Conservation (phyloP, 495 filamentous ascomycete species). For the Collariella sp. region DNA sequence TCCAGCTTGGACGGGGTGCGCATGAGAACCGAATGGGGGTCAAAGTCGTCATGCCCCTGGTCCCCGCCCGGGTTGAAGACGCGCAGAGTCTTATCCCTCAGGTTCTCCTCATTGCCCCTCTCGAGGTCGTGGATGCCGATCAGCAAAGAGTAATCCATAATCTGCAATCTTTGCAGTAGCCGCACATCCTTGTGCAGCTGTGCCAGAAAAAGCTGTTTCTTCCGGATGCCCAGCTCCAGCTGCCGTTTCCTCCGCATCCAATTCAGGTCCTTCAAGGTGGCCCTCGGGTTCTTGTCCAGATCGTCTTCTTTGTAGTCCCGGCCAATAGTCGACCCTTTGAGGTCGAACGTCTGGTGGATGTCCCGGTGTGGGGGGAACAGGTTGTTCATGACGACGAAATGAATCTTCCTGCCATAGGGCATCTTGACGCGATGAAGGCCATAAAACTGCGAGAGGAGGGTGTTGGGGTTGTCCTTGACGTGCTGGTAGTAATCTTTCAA, state of each 20-base stretch:
- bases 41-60: conserved; percentile 41
- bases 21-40: conserved; percentile 57
- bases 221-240: conserved; percentile 77
- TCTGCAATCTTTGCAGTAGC: conserved; percentile 75
- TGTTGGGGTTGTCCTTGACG: conserved; percentile 88
- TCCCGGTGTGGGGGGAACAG: conserved; percentile 95
- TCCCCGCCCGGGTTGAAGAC: conserved; percentile 90
- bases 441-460: conserved; percentile 95
- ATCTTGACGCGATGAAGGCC: conserved; percentile 97
- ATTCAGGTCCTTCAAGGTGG: conserved; percentile 93
- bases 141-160: conserved; percentile 98
- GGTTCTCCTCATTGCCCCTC: conserved; percentile 87
- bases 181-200: conserved; percentile 83
- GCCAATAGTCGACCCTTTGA: conserved; percentile 96
- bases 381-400: conserved; percentile 99
- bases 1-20: conserved; percentile 93
- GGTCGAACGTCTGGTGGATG: conserved; percentile 92
- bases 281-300: conserved; percentile 77
- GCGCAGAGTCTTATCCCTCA: conserved; percentile 88
- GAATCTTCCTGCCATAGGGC: conserved; percentile 95
- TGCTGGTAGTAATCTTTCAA: conserved; percentile 91
- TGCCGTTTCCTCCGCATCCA: conserved; percentile 83
- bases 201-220: conserved; percentile 76
- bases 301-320: conserved; percentile 85
- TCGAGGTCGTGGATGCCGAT: conserved; percentile 88